Evolutionary conservation across 2,329 filamentous ascomycete species (phyloP).

Genomic region (Sclerotinia borealis): DNA sequence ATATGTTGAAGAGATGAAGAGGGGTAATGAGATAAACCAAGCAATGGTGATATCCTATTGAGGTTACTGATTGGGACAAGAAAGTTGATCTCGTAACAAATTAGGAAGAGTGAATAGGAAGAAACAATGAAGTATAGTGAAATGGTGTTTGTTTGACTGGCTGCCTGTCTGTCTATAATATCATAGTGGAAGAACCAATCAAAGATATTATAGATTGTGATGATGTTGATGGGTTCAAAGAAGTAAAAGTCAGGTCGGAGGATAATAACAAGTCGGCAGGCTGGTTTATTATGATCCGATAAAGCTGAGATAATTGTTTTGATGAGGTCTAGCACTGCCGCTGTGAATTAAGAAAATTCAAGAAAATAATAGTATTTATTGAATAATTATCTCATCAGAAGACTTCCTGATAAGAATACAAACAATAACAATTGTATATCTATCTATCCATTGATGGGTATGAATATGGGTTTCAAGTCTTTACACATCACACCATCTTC

Average conservation of each 20-base stretch:
- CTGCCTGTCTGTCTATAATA: not conserved
- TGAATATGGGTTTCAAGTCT: too few species aligned
- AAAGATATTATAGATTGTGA: not conserved
- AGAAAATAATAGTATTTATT: not conserved
- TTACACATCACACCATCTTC: not conserved
- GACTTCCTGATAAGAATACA: not conserved
- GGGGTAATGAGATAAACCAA: not conserved
- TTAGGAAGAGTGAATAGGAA: not conserved
- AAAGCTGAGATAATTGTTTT: not conserved
- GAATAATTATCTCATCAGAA: not conserved
- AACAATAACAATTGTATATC: too few species aligned
- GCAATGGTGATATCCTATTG: not conserved
- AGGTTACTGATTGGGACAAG: not conserved
- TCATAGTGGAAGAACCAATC: not conserved
- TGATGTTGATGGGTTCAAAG: not conserved
- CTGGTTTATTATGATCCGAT: not conserved
- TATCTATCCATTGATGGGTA: too few species aligned
- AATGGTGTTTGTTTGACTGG: too few species aligned
- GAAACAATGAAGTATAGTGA: not conserved
- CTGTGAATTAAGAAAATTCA: not conserved
- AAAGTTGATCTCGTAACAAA: not conserved
- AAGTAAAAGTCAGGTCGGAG: not conserved
- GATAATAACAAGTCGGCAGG: not conserved
- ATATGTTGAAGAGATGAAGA: not conserved
- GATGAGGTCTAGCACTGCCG: not conserved